Evolutionary conservation across 2,329 filamentous ascomycete genomes (phyloP).

Genomic region (Tympanopsis confertula): DNA sequence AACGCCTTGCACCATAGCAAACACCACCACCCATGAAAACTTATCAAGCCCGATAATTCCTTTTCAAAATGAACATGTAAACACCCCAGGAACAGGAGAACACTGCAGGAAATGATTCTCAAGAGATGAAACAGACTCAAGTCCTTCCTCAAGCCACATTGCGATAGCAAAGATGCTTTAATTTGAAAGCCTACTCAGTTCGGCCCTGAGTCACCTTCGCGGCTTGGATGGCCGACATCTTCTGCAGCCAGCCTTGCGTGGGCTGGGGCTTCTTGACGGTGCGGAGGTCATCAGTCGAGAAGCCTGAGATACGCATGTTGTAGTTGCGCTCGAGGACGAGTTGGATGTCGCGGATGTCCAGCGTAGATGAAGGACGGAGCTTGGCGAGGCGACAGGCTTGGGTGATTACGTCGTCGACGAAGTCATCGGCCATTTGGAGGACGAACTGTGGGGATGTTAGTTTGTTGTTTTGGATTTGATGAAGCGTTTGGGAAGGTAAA

Average conservation of each 20-base stretch:
- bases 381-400: conserved; percentile 61
- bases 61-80: no score
- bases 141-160: no score
- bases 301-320: conserved; percentile 59
- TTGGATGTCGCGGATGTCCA: conserved; percentile 54
- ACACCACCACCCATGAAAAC: no score
- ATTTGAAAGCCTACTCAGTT: no score
- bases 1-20: no score
- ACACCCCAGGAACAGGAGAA: no score
- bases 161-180: no score
- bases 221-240: conserved; percentile 64
- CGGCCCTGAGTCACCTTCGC: conserved; percentile 39
- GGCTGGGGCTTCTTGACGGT: conserved; percentile 63
- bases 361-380: conserved; percentile 51
- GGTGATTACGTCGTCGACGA: conserved; percentile 61
- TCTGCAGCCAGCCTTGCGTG: conserved; percentile 56
- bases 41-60: no score
- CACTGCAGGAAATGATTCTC: no score
- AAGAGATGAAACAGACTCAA: no score
- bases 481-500: background rate
- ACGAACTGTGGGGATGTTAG: conserved; percentile 36
- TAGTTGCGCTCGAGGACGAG: conserved; percentile 50
- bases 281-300: conserved; percentile 59
- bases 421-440: conserved; percentile 60
- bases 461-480: no score